Evolutionary conservation across 2,329 filamentous ascomycete species (phyloP), one percentile per base, ranked within the genome.

Genomic region (Claviceps paspali): DNA sequence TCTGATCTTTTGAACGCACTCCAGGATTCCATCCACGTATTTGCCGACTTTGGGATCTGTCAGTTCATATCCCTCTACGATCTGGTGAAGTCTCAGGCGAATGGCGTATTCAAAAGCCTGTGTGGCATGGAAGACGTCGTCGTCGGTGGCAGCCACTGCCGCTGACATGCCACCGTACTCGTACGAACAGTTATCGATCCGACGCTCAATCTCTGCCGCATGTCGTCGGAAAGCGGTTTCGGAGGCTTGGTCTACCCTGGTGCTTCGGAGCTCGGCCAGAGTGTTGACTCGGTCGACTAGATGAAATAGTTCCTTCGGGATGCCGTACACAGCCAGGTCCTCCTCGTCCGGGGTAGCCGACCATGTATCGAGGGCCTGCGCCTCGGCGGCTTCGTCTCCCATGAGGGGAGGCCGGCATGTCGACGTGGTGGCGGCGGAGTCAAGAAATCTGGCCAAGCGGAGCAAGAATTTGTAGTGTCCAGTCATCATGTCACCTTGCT

Each of bases 31-130:
- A 1, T 47, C 40, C 12, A 63, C 52, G 21, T 52, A 52, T 21
- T 46, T 43, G 12, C 50, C 47, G 3, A 61, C 58, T 22, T 51
- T 52, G 3, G 51, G 45, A 30, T 63, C 52, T 8, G 47, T 38
- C 8, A 57, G 41, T 18, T 56, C 52, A 41, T 64, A 64, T 1
- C 61, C 61, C 32, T 64, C 56, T 9, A 61, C 54, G 22, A 64
- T 55, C 41, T 64, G 59, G 43, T 64, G 58, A 14, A 64, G 50
- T 7, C 60, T 52, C 14, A 64, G 48, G 7, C 57, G 52, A n/a
- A 63, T 51, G 7, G 61, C 60, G 43, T 55, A 55, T 39, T 63
- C 59, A 40, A 60, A 63, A 5, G 60, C 58, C 12, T 47, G 49
- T 2, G 59, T 58, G 14, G 58, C 59, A 33, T 53, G 43, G 8